Evolutionary conservation across 306 rosid species (phyloP), one percentile per base, ranked within the genome.

Genomic region (Citrullus amarus): DNA sequence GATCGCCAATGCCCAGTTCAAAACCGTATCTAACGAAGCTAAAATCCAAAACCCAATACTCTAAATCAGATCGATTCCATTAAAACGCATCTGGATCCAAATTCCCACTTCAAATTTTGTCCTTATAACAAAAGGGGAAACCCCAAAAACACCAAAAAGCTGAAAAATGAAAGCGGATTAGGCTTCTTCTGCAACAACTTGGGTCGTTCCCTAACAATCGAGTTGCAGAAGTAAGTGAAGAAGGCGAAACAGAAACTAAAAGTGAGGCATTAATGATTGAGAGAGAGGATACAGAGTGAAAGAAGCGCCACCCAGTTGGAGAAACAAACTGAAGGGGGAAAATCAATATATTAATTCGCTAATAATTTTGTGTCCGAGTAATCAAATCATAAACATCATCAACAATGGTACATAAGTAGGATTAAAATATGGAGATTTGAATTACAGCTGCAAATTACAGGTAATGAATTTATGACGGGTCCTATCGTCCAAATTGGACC

Each of bases 1-100:
- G 56, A 70, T 70, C 76, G 38, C 39, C 39, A 69, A 71, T 25
- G 14, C 22, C 36, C 56, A 18, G 30, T 15, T 41, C 8, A 54
- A 39, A 76, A 46, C 39, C n/a, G 78, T 20, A 67, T 41, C 60
- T 7, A 5, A 36, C 32, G 79, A 6, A 73, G 61, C 63, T 12
- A 59, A 59, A 72, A 25, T 72, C 36, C 62, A 72, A 58, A 73
- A 73, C 56, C 79, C 41, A 60, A 43, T 22, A 8, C 43, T 30
- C 44, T 20, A 78, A 63, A 78, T 59, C 73, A 46, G 43, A 9
- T 13, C 67, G 79, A 77, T 77, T 77, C 50, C 69, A 30, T 77
- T 22, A 43, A 59, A 77, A 28, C 60, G 4, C 59, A 72, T 71
- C 75, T 71, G 39, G 76, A 71, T 71, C 76, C 57, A 22, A 71